Conservation (phyloP, 2,329 filamentous ascomycete species). For the Fusarium succisae region DNA sequence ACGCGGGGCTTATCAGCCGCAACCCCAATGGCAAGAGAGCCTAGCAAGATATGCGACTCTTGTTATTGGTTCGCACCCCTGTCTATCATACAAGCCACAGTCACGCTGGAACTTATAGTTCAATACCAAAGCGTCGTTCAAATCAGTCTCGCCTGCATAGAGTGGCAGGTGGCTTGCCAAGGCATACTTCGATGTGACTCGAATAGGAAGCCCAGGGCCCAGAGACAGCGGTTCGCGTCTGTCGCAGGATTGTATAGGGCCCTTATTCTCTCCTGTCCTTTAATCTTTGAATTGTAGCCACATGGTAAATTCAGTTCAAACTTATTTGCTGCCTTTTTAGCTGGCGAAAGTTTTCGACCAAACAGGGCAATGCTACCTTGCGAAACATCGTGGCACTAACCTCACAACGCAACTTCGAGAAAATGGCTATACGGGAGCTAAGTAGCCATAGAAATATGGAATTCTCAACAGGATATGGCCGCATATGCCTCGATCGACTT, state of each 20-base stretch:
- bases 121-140: no score
- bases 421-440: neutral
- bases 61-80: neutral
- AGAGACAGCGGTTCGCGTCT: neutral
- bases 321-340: neutral
- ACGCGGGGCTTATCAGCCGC: neutral
- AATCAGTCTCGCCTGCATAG: neutral
- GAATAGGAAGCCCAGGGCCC: neutral
- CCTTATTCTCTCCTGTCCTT: neutral
- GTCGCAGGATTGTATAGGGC: neutral
- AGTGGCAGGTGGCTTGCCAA: neutral
- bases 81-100: neutral
- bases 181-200: neutral
- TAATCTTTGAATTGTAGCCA: fast-evolving
- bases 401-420: no score
- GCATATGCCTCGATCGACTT: neutral
- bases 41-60: neutral
- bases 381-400: neutral
- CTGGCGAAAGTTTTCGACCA: neutral
- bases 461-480: neutral
- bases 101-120: neutral
- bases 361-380: neutral
- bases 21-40: neutral
- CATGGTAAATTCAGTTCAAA: neutral
- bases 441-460: neutral